phyloP scores from a whole-genome alignment of 768 basidiomycete genomes.

The Amanita thiersii region DNA sequence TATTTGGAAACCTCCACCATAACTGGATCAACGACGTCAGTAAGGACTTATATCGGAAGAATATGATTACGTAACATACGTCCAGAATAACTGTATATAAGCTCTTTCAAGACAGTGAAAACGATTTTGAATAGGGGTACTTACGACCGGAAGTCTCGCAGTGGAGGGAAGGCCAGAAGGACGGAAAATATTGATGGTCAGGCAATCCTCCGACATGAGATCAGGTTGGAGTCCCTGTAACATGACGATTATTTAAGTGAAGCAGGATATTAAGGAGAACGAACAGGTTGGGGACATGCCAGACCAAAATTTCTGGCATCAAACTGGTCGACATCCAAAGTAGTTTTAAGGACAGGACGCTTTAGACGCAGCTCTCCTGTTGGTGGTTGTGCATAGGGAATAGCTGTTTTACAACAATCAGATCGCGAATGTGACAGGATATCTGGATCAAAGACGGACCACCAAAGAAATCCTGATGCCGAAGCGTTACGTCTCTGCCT shows the following conservation, averaged over 20 bases:
- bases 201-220: slow-evolving; percentile 34
- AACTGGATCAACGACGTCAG: background rate
- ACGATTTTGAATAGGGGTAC: background rate
- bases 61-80: background rate
- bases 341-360: slow-evolving; percentile 17
- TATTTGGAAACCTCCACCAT: slow-evolving; percentile 14
- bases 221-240: background rate
- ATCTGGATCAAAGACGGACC: slow-evolving; percentile 17
- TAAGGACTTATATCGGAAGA: background rate
- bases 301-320: slow-evolving; percentile 20
- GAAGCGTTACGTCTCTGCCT: slow-evolving; percentile 24
- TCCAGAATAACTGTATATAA: background rate
- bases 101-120: background rate
- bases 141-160: slow-evolving; percentile 12
- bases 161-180: slow-evolving; percentile 19
- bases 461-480: slow-evolving; percentile 39
- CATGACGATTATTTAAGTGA: background rate
- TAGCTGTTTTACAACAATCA: slow-evolving; percentile 10
- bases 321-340: slow-evolving; percentile 15
- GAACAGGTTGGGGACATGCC: slow-evolving; percentile 19
- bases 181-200: slow-evolving; percentile 36
- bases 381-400: slow-evolving; percentile 23
- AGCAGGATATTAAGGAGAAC: background rate
- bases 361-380: slow-evolving; percentile 19
- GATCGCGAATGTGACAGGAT: background rate